Evolutionary conservation across 768 basidiomycete genomes (phyloP), one percentile per base, ranked within the genome.

Genomic region (Leccinum sublutescens): DNA sequence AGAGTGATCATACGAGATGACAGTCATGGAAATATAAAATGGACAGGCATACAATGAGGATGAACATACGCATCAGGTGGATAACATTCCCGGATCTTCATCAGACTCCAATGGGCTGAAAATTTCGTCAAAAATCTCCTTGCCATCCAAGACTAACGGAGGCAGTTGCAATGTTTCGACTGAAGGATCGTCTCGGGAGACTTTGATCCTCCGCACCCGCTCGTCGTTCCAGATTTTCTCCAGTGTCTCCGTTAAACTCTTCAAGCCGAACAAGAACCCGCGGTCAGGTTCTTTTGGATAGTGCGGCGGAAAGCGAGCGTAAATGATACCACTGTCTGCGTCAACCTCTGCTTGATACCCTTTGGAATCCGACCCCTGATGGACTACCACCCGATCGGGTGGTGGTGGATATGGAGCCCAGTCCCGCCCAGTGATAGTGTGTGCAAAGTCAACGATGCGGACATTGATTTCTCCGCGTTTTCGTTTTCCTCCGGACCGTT

Each of bases 401-500:
- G 79, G 73, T 3, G 80, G 75, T 2, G 87, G 83, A 68, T 82
- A 82, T 11, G 87, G 82, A 47, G 91, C 74, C 84, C 93, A 98
- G 74, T 99, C 97, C 23, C 82, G 81, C 12, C 97, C 97, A 2
- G 95, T 98, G 9, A 95, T 98, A 54, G 97, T 98, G 70, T 98
- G 96, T 12, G 96, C 97, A 76, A 99, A 99, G 75, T 99, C 97
- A 56, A 99, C 97, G 54, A 99, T 86, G 36, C 95, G 93, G 62
- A 99, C 91, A 69, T 92, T 93, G 60, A 98, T 84, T 71, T 97
- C 96, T 33, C 97, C 97, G 23, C 92, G 79, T 70, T 87, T 89
- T 58, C 87, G 85, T 55, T 84, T 84, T n/a, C 83, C 83, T 51
- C 75, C 78, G 14, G 82, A 80, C 47, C 87, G 84, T 71, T 85